These are phyloP conservation scores for Aspergillus fumigatiaffinis DNA, from an alignment of 2,329 filamentous ascomycete genomes.

Conservation along the genomic window DNA sequence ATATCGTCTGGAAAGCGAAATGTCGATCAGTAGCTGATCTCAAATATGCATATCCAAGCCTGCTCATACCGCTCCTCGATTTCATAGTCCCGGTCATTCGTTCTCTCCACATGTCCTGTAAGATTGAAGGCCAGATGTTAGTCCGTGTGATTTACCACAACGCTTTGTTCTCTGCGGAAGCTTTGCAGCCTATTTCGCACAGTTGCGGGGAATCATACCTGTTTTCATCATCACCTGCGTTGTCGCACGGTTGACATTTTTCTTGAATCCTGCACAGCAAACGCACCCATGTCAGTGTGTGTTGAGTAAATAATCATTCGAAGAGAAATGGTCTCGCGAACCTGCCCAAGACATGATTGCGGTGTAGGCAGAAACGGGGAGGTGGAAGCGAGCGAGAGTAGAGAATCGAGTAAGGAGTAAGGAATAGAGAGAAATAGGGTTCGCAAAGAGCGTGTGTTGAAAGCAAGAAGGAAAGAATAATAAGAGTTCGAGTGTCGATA, in stretches of 20 bases:
- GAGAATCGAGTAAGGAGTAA: background rate
- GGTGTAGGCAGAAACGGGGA: conserved; percentile 13
- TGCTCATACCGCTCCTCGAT: conserved; percentile 75
- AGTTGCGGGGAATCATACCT: conserved; percentile 47
- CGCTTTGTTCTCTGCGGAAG: background rate
- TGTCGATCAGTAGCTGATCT: background rate
- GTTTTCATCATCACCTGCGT: conserved; percentile 99
- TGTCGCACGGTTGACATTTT: conserved; percentile 96
- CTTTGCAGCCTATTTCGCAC: background rate
- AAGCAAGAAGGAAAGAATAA: too few species aligned
- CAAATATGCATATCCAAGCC: background rate
- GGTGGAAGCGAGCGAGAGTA: background rate
- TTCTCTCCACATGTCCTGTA: conserved; percentile 91
- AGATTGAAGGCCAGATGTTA: conserved; percentile 2
- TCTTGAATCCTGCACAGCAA: conserved; percentile 68
- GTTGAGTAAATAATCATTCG: background rate
- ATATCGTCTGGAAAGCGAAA: conserved; percentile 64
- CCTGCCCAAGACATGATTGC: conserved; percentile 68
- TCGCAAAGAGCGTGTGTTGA: background rate
- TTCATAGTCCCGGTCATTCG: conserved; percentile 97
- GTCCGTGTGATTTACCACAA: background rate
- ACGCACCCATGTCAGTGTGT: conserved; percentile 5
- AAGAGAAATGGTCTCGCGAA: conserved; percentile 29
- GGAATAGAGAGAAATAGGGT: background rate
- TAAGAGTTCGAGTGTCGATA: background rate